Percentiles rank a stretch among this genome's conserved stretches.
Evolutionary conservation across 2,329 filamentous ascomycete species (phyloP).

Genomic region (Remersonia thermophila): DNA sequence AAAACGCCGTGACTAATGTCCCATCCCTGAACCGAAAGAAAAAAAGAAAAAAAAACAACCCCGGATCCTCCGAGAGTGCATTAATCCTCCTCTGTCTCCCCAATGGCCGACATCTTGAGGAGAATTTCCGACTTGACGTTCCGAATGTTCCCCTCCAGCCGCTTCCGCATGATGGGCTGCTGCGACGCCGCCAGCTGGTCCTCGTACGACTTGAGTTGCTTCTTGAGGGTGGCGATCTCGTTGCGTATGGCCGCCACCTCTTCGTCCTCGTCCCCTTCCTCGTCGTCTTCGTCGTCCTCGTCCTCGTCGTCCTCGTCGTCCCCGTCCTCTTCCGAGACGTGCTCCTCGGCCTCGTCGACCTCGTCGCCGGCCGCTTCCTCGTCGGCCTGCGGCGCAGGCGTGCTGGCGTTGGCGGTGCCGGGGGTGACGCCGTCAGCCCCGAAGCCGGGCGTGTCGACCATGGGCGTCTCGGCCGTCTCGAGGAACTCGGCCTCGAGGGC

Average conservation of each 20-base stretch:
- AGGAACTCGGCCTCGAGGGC: constrained; percentile 31
- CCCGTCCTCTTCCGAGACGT: constrained; percentile 29
- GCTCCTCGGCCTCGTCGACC: constrained; percentile 30
- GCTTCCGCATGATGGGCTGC: constrained; percentile 37
- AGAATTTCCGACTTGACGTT: constrained; percentile 29
- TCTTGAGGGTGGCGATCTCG: constrained; percentile 41
- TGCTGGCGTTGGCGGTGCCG: constrained; percentile 27
- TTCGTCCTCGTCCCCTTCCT: constrained; percentile 42
- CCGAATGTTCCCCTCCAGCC: constrained; percentile 38
- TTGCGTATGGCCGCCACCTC: constrained; percentile 43
- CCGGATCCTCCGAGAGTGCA: background rate
- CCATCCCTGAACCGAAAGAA: background rate
- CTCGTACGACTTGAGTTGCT: constrained; percentile 34
- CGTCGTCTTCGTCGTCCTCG: constrained; percentile 39
- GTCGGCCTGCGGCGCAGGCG: constrained; percentile 29
- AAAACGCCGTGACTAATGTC: background rate
- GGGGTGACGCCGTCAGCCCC: constrained; percentile 34
- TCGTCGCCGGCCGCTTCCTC: constrained; percentile 33
- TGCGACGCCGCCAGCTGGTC: constrained; percentile 30
- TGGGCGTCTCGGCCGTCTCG: constrained; percentile 40
- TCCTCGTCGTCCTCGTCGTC: constrained; percentile 38
- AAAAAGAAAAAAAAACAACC: too few relatives aligned
- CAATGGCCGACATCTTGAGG: constrained; percentile 25
- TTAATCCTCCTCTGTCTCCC: constrained; percentile 24
- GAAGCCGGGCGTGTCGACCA: constrained; percentile 27